Evolutionary conservation across 148 eudicot species (phyloP), one percentile per base, ranked within the genome.

Genomic region (Persicaria tinctoria): DNA sequence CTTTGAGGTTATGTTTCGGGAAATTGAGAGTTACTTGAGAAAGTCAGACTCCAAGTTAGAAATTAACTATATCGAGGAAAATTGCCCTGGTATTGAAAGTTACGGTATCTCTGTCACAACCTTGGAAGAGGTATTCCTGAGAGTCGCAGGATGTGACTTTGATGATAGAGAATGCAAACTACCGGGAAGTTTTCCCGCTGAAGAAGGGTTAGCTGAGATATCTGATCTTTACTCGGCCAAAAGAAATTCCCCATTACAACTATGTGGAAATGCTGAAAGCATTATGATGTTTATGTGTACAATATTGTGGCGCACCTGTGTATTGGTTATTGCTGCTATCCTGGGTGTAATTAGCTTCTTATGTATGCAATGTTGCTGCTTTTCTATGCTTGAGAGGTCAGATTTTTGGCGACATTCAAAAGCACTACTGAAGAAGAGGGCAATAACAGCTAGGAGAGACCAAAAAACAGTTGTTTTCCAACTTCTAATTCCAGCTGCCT

Each of bases 21-120:
- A 92, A 85, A 89, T 96, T 75, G 97, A 96, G 79, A 80, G 84
- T 74, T 90, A 85, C 87, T 88, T 89, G 87, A 84, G 82, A 84
- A 85, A 85, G 78, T 84, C 91, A 78, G 82, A 62, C 49, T 81
- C 83, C n/a, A 76, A 73, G 44, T 68, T 71, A 32, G 80, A 74
- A 83, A 49, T 77, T 20, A 78, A 66, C 72, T 82, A 75, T 47
- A 23, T 16, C 72, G 86, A 86, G 71, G 78, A 79, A 77, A 69
- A 68, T 70, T 78, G 74, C 68, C 60, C 78, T 79, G 97, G 97
- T 80, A 89, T 96, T 80, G 93, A 96, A 85, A 90, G 97, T 82
- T 96, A 90, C 77, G 99, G 99, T 41, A 92, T 96, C 62, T 92
- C 99, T 73, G 95, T 96, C 73, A 96, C 99, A 56, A 96, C 99